Evolutionary conservation across 2,329 filamentous ascomycete genomes (phyloP), one percentile per base, ranked within the genome.

Genomic region (Aspergillus cejpii): DNA sequence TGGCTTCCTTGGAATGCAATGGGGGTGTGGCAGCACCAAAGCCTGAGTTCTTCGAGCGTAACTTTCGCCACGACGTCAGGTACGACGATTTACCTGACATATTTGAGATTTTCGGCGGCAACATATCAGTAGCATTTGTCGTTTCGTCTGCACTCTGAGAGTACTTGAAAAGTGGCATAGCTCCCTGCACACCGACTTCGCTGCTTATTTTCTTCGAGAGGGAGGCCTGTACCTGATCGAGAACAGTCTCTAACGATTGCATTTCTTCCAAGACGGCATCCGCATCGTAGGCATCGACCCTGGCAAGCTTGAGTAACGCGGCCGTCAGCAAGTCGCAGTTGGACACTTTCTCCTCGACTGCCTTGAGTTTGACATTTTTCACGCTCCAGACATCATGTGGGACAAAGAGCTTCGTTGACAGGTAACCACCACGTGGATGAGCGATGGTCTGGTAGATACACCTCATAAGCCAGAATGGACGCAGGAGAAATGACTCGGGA

Each of bases 391-490:
- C 87, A 61, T 97, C 90, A 41, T 87, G 80, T 5, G 92, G 90
- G 4, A 98, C 79, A 61, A 98, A 98, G 0, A 98, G 77, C 57
- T 89, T 90, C 17, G 83, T 91, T 42, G 90, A 94, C 15, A 98
- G 63, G 62, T 96, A 98, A 12, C 90, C 92, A 28, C 92, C 92
- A 19, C 88, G 82, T 2, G 91, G 88, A 60, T 98, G 91, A 14
- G 84, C 85, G 36, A 98, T 80, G 0, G 90, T 95, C 64, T 96
- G 88, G 62, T 92, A 94, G 20, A 98, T 76, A 50, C 86, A 90
- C 43, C 92, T 83, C 87, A 98, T 95, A 36, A 98, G 75, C 92
- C 92, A 98, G 66, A 96, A 98, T 1, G 92, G 94, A 15, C 92
- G 83, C n/a, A 97, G 75, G 58, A 96, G 77, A 48, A 84, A 83